Percentiles rank a stretch among this genome's conserved stretches.
Conservation (phyloP, 768 basidiomycete genomes). For the Pleurotus tuoliensis region DNA sequence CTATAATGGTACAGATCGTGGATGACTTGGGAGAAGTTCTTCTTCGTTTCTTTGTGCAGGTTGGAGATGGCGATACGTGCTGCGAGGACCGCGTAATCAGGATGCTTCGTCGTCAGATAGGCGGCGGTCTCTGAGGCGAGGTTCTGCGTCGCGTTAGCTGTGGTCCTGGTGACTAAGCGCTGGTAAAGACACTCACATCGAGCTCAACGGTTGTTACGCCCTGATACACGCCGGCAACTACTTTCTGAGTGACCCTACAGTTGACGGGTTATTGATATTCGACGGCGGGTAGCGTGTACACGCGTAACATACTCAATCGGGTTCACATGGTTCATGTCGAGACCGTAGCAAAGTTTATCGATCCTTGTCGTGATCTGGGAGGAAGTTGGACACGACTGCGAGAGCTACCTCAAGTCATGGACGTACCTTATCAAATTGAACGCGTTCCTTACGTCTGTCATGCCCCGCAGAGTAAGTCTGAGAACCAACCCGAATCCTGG, state of each 20-base stretch:
- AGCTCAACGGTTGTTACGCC: conserved; percentile 97
- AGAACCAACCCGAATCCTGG: conserved; percentile 27
- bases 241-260: conserved; percentile 82
- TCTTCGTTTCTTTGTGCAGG: conserved; percentile 98
- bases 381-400: conserved; percentile 12
- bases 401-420: conserved; percentile 10
- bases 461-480: conserved; percentile 11
- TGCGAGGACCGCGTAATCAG: conserved; percentile 97
- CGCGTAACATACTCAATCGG: conserved; percentile 75
- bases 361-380: conserved; percentile 80
- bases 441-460: conserved; percentile 79
- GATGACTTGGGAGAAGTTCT: conserved; percentile 90
- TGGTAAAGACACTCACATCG: conserved; percentile 57
- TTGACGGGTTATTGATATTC: neutral
- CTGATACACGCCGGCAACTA: conserved; percentile 88
- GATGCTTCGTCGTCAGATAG: conserved; percentile 93
- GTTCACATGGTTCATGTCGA: conserved; percentile 88
- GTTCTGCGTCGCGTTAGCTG: conserved; percentile 51
- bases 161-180: neutral
- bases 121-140: conserved; percentile 97
- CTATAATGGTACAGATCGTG: conserved; percentile 88
- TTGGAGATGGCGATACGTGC: conserved; percentile 99
- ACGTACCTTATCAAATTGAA: conserved; percentile 88
- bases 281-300: too few species aligned
- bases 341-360: conserved; percentile 91